A percentile compares a stretch with the other conserved stretches of the same genome.
Evolutionary conservation across 768 basidiomycete genomes (phyloP).

Genomic region (Lyophyllum decastes): DNA sequence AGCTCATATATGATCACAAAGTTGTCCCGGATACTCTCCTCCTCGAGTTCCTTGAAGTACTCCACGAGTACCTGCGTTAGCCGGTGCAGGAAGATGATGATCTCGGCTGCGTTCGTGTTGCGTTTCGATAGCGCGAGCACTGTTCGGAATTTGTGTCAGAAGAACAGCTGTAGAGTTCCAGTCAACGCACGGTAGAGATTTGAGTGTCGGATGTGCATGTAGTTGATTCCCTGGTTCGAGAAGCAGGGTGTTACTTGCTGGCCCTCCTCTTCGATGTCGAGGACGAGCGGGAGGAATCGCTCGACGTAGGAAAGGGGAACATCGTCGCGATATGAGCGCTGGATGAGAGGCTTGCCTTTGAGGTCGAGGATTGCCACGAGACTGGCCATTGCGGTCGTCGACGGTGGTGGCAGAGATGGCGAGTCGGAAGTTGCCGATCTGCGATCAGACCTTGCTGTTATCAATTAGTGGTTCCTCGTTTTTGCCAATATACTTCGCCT

Average conservation of each 20-base stretch:
- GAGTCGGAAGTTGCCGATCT: too few species aligned
- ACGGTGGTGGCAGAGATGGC: too few species aligned
- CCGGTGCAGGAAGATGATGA: conserved; percentile 95
- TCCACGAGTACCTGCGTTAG: conserved; percentile 91
- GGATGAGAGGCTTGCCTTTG: conserved; percentile 98
- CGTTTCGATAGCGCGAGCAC: conserved; percentile 95
- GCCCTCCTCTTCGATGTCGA: conserved; percentile 97
- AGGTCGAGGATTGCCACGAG: conserved; percentile 95
- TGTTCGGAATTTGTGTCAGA: conserved; percentile 28
- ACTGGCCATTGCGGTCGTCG: conserved; percentile 40
- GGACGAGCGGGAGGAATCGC: conserved; percentile 87
- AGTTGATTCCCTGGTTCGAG: conserved; percentile 93
- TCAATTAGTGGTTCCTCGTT: too few species aligned
- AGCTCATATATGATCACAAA: conserved; percentile 99
- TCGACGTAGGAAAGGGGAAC: conserved; percentile 89
- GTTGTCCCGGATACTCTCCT: conserved; percentile 98
- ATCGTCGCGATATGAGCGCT: conserved; percentile 95
- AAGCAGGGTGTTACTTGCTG: conserved; percentile 97
- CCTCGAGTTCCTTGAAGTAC: conserved; percentile 99
- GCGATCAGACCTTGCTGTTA: too few species aligned
- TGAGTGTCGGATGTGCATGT: conserved; percentile 97
- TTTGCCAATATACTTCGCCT: too few species aligned
- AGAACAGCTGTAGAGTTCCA: background rate
- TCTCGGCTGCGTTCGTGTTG: conserved; percentile 94
- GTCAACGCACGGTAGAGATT: conserved; percentile 87